Evolutionary conservation across 345 rosid species (phyloP).

Genomic region (Brassica incana): DNA sequence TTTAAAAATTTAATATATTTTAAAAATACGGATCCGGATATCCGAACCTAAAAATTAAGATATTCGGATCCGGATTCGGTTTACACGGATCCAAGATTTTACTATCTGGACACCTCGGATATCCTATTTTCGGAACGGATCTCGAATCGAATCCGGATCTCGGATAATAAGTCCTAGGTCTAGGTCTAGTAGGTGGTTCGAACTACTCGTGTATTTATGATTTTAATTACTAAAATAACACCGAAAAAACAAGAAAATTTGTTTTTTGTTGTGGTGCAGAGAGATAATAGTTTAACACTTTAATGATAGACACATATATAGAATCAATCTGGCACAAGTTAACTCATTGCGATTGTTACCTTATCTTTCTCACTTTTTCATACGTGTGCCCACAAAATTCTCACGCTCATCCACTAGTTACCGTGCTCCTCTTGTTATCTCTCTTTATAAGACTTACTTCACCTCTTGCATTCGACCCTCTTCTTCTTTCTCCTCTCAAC

Average conservation of each 20-base stretch:
- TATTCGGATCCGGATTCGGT: too few relatives aligned
- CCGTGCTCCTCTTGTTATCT: conserved; percentile 27
- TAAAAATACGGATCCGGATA: too few relatives aligned
- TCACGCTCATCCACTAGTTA: conserved; percentile 4
- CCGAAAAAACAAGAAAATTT: neutral
- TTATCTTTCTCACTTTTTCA: conserved; percentile 32
- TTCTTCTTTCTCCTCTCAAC: neutral
- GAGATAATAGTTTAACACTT: neutral
- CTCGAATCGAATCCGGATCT: too few relatives aligned
- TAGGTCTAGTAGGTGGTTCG: too few relatives aligned
- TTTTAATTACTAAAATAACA: conserved; percentile 14
- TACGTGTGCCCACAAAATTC: conserved; percentile 23
- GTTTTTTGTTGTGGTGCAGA: neutral
- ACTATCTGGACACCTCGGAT: too few relatives aligned
- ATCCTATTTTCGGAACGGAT: too few relatives aligned
- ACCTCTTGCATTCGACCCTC: neutral
- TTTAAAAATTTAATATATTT: too few relatives aligned
- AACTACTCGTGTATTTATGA: conserved; percentile 30
- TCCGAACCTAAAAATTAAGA: too few relatives aligned
- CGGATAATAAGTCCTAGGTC: too few relatives aligned
- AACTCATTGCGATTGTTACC: conserved; percentile 16
- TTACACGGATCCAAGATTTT: too few relatives aligned
- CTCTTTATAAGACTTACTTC: neutral
- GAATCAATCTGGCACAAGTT: conserved; percentile 32
- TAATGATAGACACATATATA: conserved; percentile 28